These are phyloP conservation scores for Gossypium rotundifolium DNA, from an alignment of 345 rosid genomes.

Conservation along the genomic window DNA sequence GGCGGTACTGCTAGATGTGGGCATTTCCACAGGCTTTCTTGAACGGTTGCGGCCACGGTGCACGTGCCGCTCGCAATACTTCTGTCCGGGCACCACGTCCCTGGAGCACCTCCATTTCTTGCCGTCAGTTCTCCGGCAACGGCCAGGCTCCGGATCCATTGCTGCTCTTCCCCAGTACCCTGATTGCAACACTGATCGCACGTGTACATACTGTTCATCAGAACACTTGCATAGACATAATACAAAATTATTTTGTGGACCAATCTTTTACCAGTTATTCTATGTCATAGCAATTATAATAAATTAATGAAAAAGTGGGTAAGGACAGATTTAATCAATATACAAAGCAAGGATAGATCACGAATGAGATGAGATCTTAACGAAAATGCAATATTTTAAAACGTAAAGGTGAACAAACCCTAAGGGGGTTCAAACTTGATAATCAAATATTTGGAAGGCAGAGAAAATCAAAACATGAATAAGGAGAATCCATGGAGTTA, in stretches of 20 bases:
- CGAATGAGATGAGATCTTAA: background rate
- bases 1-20: conserved; percentile 34
- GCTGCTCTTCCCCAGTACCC: conserved; percentile 86
- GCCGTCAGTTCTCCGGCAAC: conserved; percentile 95
- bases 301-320: background rate
- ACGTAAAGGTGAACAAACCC: background rate
- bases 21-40: conserved; percentile 99
- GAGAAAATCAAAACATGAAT: background rate
- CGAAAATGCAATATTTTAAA: background rate
- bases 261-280: background rate
- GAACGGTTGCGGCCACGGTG: conserved; percentile 99
- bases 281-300: background rate
- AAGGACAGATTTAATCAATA: background rate
- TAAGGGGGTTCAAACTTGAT: background rate
- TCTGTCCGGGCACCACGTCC: conserved; percentile 83
- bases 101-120: conserved; percentile 99
- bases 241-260: background rate
- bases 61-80: conserved; percentile 99
- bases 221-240: background rate
- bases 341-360: background rate
- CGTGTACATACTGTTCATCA: background rate
- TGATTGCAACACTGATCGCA: conserved; percentile 34
- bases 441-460: background rate
- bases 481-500: background rate
- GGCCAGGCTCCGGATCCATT: conserved; percentile 96